Percentiles rank a stretch among this genome's conserved stretches.
These are phyloP conservation scores for Aspergillus incahuasiensis DNA, from an alignment of 495 filamentous ascomycete genomes.

Conservation along the genomic window DNA sequence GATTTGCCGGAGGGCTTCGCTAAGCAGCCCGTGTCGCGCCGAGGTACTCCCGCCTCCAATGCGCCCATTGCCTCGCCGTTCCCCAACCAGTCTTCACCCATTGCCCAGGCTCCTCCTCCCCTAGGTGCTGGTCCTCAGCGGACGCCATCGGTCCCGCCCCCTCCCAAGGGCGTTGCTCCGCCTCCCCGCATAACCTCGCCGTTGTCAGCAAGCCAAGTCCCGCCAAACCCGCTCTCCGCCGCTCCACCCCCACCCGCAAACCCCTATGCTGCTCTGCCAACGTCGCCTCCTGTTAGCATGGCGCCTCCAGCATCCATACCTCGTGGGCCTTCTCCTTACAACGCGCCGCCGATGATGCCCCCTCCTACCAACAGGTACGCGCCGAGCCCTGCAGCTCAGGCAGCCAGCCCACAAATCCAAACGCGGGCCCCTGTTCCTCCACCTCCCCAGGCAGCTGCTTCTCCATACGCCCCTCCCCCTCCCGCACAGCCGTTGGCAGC, in stretches of 20 bases:
- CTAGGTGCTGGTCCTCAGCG: conserved; percentile 33
- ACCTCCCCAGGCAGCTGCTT: conserved; percentile 48
- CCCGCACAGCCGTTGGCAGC: conserved; percentile 33
- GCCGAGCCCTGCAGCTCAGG: conserved; percentile 64
- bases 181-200: conserved; percentile 56
- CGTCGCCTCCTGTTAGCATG: conserved; percentile 34
- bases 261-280: conserved; percentile 59
- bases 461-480: conserved; percentile 57
- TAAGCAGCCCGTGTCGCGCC: conserved; percentile 64
- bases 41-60: conserved; percentile 62
- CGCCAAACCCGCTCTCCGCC: conserved; percentile 35
- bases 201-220: conserved; percentile 30
- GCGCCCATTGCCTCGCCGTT: conserved; percentile 62
- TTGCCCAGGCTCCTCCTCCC: conserved; percentile 44
- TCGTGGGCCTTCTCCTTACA: conserved; percentile 83
- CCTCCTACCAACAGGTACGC: conserved; percentile 82
- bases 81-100: conserved; percentile 57
- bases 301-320: conserved; percentile 53
- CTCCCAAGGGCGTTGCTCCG: conserved; percentile 44
- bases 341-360: conserved; percentile 68
- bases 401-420: conserved; percentile 39
- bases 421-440: conserved; percentile 41
- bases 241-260: conserved; percentile 58
- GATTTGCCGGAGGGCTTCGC: conserved; percentile 81
- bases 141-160: conserved; percentile 52